A percentile compares a stretch with the other conserved stretches of the same genome.
Conservation (phyloP, 257 asterid species). For the Fraxinus pennsylvanica region DNA sequence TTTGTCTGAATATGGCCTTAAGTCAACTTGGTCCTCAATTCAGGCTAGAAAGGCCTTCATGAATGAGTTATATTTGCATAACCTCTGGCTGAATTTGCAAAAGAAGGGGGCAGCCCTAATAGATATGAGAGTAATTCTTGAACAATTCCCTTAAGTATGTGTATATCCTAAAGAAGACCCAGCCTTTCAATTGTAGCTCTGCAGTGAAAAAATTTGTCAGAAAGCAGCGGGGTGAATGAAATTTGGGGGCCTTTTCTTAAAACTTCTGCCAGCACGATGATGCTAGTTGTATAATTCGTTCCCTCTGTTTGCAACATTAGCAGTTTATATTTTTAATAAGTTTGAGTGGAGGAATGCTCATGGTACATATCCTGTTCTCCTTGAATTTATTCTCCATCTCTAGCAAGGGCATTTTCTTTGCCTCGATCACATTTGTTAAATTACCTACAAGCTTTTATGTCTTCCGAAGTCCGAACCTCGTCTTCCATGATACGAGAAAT, state of each 20-base stretch:
- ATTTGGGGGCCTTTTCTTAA: background rate
- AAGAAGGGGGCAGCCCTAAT: background rate
- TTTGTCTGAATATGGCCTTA: background rate
- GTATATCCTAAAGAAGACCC: background rate
- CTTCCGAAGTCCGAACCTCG: slow-evolving; percentile 63
- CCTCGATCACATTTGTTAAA: slow-evolving; percentile 63
- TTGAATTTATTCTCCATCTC: slow-evolving; percentile 61
- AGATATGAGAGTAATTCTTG: background rate
- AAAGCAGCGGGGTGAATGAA: background rate
- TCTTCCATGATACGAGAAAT: slow-evolving; percentile 73
- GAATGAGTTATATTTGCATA: background rate
- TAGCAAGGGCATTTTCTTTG: slow-evolving; percentile 58
- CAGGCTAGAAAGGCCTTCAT: background rate
- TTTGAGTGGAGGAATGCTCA: background rate
- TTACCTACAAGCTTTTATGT: slow-evolving; percentile 60
- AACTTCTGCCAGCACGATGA: background rate
- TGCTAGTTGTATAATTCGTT: background rate
- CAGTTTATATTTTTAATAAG: background rate
- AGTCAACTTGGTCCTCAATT: background rate
- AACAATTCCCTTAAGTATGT: background rate
- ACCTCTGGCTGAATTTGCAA: background rate
- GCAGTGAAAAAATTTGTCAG: background rate
- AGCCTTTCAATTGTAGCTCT: background rate
- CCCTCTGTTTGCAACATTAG: background rate
- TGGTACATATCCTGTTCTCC: slow-evolving; percentile 65